Evolutionary conservation across 176 grass and related monocot species (phyloP).

Genomic region (Musa troglodytarum): DNA sequence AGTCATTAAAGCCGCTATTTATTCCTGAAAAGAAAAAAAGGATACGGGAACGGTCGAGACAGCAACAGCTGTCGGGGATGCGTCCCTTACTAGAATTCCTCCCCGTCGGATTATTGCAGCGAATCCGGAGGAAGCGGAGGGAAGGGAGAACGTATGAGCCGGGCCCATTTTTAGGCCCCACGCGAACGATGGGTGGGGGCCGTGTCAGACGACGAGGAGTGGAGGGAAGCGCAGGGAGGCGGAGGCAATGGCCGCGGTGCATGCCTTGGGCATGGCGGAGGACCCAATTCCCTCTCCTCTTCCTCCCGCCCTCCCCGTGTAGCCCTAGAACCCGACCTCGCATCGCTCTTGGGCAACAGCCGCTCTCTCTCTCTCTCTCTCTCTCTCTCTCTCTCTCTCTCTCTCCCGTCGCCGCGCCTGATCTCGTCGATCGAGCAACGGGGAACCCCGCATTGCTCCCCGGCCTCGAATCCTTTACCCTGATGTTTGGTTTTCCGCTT

Average conservation of each 20-base stretch:
- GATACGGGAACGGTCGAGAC: too few species aligned
- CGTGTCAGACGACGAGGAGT: slow-evolving; percentile 24
- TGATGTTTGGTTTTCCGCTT: background rate
- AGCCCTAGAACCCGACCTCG: background rate
- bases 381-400: too few species aligned
- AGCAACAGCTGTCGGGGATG: too few species aligned
- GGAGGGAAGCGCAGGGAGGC: slow-evolving; percentile 24
- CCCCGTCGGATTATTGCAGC: background rate
- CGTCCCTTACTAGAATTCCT: background rate
- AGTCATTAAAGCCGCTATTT: too few species aligned
- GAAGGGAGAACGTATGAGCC: background rate
- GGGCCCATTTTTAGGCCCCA: slow-evolving; percentile 38
- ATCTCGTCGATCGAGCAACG: background rate
- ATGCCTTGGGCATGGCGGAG: slow-evolving; percentile 2
- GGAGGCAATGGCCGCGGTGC: slow-evolving; percentile 15
- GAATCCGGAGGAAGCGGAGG: background rate
- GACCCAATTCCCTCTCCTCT: background rate
- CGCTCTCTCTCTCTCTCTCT: too few species aligned
- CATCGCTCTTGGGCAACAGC: too few species aligned
- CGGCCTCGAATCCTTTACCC: background rate
- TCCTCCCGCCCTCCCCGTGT: background rate
- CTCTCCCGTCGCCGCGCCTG: background rate
- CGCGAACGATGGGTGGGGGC: slow-evolving; percentile 32
- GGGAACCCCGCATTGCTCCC: background rate
- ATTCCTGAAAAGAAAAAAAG: too few species aligned